Evolutionary conservation across 2,329 filamentous ascomycete genomes (phyloP), one percentile per base, ranked within the genome.

Genomic region (Aciculosporium take): DNA sequence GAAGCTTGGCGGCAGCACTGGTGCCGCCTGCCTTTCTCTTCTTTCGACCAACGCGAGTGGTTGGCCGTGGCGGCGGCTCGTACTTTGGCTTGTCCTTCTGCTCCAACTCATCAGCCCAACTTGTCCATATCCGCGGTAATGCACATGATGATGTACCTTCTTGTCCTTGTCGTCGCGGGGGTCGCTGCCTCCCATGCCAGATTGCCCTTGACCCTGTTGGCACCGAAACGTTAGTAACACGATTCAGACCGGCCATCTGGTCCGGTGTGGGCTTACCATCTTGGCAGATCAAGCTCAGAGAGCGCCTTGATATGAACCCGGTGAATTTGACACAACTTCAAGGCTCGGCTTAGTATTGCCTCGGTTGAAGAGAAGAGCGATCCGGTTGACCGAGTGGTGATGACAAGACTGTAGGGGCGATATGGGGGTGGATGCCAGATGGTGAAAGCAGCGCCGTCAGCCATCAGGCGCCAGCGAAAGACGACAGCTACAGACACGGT

Each of bases 71-170:
- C 53, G 91, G 91, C 50, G 91, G 91, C 66, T 98, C 91, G 72
- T 98, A 98, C 83, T 94, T 96, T 60, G 91, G 91, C 81, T 98
- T 98, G 49, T 98, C 89, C 76, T 98, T 96, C 89, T 94, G 56
- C 53, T 46, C 27, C 29, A 21, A 35, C 45, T 3, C 40, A 44
- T 61, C 47, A 58, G 48, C 35, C 4, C 12, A 7, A 7, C 13
- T 18, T 20, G 40, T n/a, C 9, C 20, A 3, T 3, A 3, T 8
- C 20, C 10, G 18, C 9, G 9, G 4, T 9, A 8, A 23, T 21
- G 21, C 40, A 40, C 27, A 36, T 24, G 9, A 17, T 15, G 4
- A 42, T 61, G 42, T 66, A 84, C 89, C 77, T 96, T 96, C 75
- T 96, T 94, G 57, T 93, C 88, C 68, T 88, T 88, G 13, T 84